Evolutionary conservation across 2,329 filamentous ascomycete species (phyloP).

Genomic region (Colletotrichum sp.): DNA sequence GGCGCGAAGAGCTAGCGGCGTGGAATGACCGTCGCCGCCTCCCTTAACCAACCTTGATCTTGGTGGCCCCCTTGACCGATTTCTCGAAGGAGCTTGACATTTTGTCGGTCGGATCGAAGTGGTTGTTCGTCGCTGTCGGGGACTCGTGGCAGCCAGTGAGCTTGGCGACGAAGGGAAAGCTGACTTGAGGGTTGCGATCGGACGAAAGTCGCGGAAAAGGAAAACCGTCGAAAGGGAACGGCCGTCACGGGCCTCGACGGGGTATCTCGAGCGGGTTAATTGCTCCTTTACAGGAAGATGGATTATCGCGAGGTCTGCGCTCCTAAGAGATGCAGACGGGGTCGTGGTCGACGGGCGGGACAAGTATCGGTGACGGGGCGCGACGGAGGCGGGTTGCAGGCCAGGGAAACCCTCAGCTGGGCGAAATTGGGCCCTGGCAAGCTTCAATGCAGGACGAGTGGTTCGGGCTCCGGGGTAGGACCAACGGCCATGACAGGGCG

Average conservation of each 20-base stretch:
- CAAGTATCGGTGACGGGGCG: conserved; percentile 9
- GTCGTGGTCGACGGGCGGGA: neutral
- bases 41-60: conserved; percentile 76
- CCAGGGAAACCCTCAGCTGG: conserved; percentile 14
- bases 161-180: conserved; percentile 20
- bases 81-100: conserved; percentile 97
- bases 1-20: neutral
- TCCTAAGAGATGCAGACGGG: neutral
- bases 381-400: neutral
- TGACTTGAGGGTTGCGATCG: conserved; percentile 7
- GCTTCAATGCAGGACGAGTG: conserved; percentile 13
- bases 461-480: conserved; percentile 3
- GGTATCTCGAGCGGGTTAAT: neutral
- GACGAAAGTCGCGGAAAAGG: conserved; percentile 10
- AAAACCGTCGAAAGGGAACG: neutral
- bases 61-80: conserved; percentile 97
- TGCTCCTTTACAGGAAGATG: neutral
- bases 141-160: conserved; percentile 18
- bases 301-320: neutral
- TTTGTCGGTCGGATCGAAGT: neutral
- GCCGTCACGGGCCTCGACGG: conserved; percentile 15
- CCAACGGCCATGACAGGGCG: conserved; percentile 19
- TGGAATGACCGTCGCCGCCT: neutral
- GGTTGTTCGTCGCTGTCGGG: neutral
- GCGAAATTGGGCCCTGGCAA: conserved; percentile 13